A percentile compares a stretch with the other conserved stretches of the same genome.
Evolutionary conservation across 2,329 filamentous ascomycete genomes (phyloP).

Genomic region (Monosporascus sp.): DNA sequence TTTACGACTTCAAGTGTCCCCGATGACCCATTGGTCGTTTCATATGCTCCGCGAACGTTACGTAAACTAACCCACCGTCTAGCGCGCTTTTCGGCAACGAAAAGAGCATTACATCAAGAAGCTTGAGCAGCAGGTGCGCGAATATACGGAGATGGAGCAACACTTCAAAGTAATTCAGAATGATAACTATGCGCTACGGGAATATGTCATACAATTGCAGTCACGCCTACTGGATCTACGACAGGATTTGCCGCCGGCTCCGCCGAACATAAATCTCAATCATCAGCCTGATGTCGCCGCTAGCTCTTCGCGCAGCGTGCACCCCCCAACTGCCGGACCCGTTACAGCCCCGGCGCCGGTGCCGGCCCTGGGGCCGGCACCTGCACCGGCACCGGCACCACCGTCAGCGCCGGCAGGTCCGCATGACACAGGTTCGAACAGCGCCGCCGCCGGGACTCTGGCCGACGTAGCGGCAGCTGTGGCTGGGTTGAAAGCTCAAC

Average conservation of each 20-base stretch:
- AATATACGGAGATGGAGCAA: conserved; percentile 69
- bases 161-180: conserved; percentile 74
- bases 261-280: conserved; percentile 69
- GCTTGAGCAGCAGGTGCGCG: conserved; percentile 87
- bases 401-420: background rate
- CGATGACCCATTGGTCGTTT: conserved; percentile 10
- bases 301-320: conserved; percentile 17
- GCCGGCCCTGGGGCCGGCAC: background rate
- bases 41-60: conserved; percentile 21
- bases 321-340: conserved; percentile 11
- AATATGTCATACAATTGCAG: conserved; percentile 90
- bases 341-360: background rate
- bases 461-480: conserved; percentile 30
- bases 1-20: background rate
- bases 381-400: background rate
- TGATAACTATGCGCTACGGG: conserved; percentile 85
- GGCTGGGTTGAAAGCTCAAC: conserved; percentile 19
- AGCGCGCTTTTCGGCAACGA: conserved; percentile 95
- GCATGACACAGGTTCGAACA: conserved; percentile 11
- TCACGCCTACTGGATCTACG: conserved; percentile 77
- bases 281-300: conserved; percentile 28
- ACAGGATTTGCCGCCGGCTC: conserved; percentile 78
- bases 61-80: conserved; percentile 23
- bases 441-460: conserved; percentile 24
- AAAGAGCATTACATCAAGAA: conserved; percentile 99